Conservation (phyloP, 2,329 filamentous ascomycete species). For the Colletotrichum filicis region DNA sequence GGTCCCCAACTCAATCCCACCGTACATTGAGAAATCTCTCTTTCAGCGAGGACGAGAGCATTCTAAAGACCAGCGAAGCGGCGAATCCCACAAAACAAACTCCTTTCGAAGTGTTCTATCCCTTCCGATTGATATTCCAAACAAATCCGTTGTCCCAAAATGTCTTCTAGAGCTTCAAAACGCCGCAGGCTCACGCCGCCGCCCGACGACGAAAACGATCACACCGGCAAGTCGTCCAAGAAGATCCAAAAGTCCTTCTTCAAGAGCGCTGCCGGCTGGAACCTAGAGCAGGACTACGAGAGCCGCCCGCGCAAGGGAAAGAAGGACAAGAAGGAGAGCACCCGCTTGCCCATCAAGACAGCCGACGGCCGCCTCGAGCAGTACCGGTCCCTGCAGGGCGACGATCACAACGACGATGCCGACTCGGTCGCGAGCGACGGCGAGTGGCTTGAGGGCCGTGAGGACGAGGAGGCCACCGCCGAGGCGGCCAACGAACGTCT, state of each 20-base stretch:
- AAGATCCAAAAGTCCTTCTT: conserved; percentile 74
- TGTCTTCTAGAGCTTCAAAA: conserved; percentile 64
- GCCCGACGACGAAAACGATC: conserved; percentile 55
- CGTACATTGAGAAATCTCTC: conserved; percentile 31
- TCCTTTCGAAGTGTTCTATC: background rate
- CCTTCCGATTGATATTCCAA: background rate
- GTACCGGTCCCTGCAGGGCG: conserved; percentile 64
- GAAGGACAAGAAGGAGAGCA: conserved; percentile 77
- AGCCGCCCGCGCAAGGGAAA: conserved; percentile 79
- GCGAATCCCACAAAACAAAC: background rate
- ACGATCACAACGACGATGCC: conserved; percentile 67
- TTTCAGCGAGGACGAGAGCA: conserved; percentile 1
- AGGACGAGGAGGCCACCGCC: conserved; percentile 66
- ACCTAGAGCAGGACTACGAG: conserved; percentile 93
- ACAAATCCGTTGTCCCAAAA: conserved; percentile 38
- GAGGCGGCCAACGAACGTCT: conserved; percentile 45
- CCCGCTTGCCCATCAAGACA: conserved; percentile 87
- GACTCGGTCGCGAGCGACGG: conserved; percentile 68
- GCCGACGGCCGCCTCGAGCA: conserved; percentile 78
- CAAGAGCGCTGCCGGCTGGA: conserved; percentile 83
- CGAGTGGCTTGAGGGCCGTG: conserved; percentile 72
- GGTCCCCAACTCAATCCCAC: conserved; percentile 9
- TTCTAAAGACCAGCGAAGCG: background rate
- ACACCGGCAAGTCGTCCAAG: conserved; percentile 41
- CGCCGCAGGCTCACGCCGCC: conserved; percentile 68